Evolutionary conservation across 2,329 filamentous ascomycete genomes (phyloP), one percentile per base, ranked within the genome.

Genomic region (Cladosporium velox): DNA sequence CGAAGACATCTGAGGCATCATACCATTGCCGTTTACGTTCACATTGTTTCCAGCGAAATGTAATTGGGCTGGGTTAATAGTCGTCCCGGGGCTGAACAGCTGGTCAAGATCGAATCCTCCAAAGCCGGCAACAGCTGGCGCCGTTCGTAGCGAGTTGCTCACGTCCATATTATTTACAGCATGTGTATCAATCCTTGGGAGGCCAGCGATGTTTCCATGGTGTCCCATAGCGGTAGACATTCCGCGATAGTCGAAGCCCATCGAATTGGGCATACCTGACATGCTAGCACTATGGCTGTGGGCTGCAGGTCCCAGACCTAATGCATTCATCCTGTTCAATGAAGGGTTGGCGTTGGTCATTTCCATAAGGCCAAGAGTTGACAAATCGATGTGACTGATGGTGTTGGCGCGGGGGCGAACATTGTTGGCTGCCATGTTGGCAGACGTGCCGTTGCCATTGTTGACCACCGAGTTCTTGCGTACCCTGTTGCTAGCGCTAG

Each of bases 361-460:
- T 34, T 75, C 72, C 64, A 75, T 67, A 28, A 77, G 59, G 7
- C 90, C 91, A 77, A 96, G 86, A 49, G 89, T 87, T 64, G 85
- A 84, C 66, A 87, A 86, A 76, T 97, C 95, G 65, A 98, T 88
- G 77, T 98, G 93, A 75, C 93, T 95, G 75, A 99, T 96, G 44
- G 95, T 99, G 77, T 98, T 98, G 64, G 95, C 94, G 73, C 95
- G 86, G 26, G 94, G 95, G 70, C 95, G 87, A 87, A 94, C 93
- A 14, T 85, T 83, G 63, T 84, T 83, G 64, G 82, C 79, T 24
- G 26, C 35, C 28, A 41, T 41, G 15, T 35, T 21, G 15, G 51
- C 24, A 68, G 80, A 83, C 35, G 81, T 77, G 60, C 80, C 83
- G 71, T 82, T 84, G 54, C 79, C 76, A 60, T 80, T 82, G 71